phyloP scores from a whole-genome alignment of 179 eudicot genomes.

The Heliamphora pulchella region DNA sequence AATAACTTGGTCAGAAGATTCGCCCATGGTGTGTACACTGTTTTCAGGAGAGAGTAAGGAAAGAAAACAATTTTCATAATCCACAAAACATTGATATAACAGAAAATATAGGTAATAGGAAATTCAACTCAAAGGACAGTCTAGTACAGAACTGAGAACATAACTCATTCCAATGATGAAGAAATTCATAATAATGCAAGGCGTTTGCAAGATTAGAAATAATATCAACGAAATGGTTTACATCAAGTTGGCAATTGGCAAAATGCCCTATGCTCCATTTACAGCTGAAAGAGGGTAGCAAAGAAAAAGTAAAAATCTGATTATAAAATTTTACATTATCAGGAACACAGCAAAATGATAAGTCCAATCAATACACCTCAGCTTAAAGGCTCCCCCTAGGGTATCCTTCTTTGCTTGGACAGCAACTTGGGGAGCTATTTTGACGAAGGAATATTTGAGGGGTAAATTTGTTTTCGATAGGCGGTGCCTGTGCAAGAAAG shows the following conservation, averaged over 20 bases:
- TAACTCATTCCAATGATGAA: neutral
- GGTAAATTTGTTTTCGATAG: neutral
- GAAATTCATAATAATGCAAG: neutral
- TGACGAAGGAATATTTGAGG: neutral
- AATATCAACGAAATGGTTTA: neutral
- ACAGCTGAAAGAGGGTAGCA: neutral
- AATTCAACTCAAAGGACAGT: neutral
- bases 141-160: neutral
- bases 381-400: neutral
- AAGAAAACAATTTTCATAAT: neutral
- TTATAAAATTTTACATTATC: too few species aligned
- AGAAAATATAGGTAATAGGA: neutral
- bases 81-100: neutral
- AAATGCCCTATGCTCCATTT: neutral
- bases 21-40: slow-evolving; percentile 22
- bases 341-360: too few species aligned
- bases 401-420: neutral
- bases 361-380: neutral
- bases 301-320: neutral
- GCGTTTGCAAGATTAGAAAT: neutral
- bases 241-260: slow-evolving; percentile 3
- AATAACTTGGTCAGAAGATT: slow-evolving; percentile 32
- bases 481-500: neutral
- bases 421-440: neutral
- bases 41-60: slow-evolving; percentile 3